Conservation (phyloP, 2,329 filamentous ascomycete species). For the Aspergillus chevalieri region DNA sequence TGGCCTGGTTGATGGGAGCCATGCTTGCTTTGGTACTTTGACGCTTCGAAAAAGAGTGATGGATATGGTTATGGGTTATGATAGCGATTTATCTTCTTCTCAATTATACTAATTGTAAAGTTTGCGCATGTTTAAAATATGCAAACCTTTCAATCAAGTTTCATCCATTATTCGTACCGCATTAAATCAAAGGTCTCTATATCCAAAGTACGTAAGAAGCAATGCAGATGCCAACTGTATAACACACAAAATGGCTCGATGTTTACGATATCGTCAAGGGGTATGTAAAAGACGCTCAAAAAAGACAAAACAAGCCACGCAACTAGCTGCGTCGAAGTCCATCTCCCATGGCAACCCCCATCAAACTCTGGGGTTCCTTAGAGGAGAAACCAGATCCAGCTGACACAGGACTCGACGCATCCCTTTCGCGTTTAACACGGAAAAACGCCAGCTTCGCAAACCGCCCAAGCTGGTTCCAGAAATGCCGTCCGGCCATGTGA, state of each 20-base stretch:
- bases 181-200: not conserved
- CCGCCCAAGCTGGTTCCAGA: constrained; percentile 78
- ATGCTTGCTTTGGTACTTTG: too few relatives aligned
- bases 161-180: not conserved
- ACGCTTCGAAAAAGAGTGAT: not conserved
- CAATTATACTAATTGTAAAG: not conserved
- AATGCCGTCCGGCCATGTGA: constrained; percentile 88
- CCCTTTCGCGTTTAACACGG: constrained; percentile 63
- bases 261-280: not conserved
- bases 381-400: constrained; percentile 16
- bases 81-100: not conserved
- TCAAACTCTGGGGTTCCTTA: constrained; percentile 28
- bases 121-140: not conserved
- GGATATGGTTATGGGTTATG: not conserved
- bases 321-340: constrained; percentile 19
- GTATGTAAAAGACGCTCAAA: not conserved
- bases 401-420: constrained; percentile 23
- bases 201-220: not conserved
- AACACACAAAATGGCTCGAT: not conserved
- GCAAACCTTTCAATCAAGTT: not conserved
- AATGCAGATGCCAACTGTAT: not conserved
- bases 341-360: constrained; percentile 31
- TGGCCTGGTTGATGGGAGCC: not conserved
- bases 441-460: constrained; percentile 85
- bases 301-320: not conserved